Conservation (phyloP, 179 eudicot genomes). For the Spinacia oleracea region DNA sequence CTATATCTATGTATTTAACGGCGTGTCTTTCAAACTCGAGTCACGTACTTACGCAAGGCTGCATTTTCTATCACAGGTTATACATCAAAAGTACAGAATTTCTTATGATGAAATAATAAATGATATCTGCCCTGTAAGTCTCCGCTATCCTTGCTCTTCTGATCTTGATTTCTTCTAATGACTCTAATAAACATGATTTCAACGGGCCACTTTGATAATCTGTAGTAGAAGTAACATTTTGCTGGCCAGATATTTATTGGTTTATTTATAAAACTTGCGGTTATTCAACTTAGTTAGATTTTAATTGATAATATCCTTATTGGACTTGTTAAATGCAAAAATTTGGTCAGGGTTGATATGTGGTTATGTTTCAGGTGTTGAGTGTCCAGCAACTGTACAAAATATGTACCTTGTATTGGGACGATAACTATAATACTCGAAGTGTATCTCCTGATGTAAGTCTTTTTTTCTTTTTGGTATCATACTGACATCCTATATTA, state of each 20-base stretch:
- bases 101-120: constrained; percentile 45
- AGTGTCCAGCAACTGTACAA: constrained; percentile 92
- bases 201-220: neutral
- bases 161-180: neutral
- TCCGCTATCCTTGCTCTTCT: neutral
- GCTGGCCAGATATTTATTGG: neutral
- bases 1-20: neutral
- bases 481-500: too few species aligned
- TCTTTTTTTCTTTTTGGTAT: neutral
- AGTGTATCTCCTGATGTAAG: constrained; percentile 91
- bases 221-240: neutral
- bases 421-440: constrained; percentile 87
- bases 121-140: constrained; percentile 45
- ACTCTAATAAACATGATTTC: neutral
- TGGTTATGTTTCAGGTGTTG: constrained; percentile 49
- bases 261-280: neutral
- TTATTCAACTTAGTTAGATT: neutral
- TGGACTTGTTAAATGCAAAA: neutral
- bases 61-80: constrained; percentile 32
- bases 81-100: constrained; percentile 46
- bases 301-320: neutral
- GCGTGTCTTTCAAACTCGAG: neutral
- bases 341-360: neutral
- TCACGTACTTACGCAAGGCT: neutral
- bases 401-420: constrained; percentile 86